Percentiles rank a stretch among this genome's conserved stretches.
These are phyloP conservation scores for Yarrowia phangngaensis DNA, from an alignment of 805 yeast species.

Conservation along the genomic window DNA sequence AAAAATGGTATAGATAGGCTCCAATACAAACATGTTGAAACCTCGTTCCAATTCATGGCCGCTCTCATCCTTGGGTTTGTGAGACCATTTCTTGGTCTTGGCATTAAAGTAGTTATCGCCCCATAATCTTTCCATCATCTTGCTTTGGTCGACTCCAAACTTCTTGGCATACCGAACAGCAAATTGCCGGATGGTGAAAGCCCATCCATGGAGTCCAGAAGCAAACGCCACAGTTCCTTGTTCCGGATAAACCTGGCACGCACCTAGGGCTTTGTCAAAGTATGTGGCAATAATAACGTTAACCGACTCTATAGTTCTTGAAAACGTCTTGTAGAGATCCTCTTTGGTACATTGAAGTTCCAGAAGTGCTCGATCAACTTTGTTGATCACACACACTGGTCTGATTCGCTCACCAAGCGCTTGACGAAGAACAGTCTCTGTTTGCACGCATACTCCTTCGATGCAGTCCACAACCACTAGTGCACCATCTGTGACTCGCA, in stretches of 20 bases:
- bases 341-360: slow-evolving; percentile 98
- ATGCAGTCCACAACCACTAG: slow-evolving; percentile 98
- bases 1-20: slow-evolving; percentile 97
- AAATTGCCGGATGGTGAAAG: slow-evolving; percentile 98
- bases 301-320: slow-evolving; percentile 99
- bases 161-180: slow-evolving; percentile 97
- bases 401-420: slow-evolving; percentile 98
- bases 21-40: slow-evolving; percentile 97
- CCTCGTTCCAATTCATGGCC: slow-evolving; percentile 97
- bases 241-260: slow-evolving; percentile 97
- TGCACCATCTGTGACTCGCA: slow-evolving; percentile 99
- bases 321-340: slow-evolving; percentile 95
- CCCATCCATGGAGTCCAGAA: slow-evolving; percentile 99
- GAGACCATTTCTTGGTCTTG: slow-evolving; percentile 99
- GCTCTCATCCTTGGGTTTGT: slow-evolving; percentile 89
- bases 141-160: slow-evolving; percentile 95
- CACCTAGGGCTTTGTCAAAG: slow-evolving; percentile 87
- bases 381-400: slow-evolving; percentile 98
- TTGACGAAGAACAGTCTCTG: slow-evolving; percentile 99
- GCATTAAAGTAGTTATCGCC: slow-evolving; percentile 99
- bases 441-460: slow-evolving; percentile 99
- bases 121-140: slow-evolving; percentile 99
- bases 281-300: slow-evolving; percentile 97
- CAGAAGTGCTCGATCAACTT: slow-evolving; percentile 98
- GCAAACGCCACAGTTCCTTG: slow-evolving; percentile 99